Evolutionary conservation across 148 eudicot genomes (phyloP), one percentile per base, ranked within the genome.

Genomic region (Talinum fruticosum): DNA sequence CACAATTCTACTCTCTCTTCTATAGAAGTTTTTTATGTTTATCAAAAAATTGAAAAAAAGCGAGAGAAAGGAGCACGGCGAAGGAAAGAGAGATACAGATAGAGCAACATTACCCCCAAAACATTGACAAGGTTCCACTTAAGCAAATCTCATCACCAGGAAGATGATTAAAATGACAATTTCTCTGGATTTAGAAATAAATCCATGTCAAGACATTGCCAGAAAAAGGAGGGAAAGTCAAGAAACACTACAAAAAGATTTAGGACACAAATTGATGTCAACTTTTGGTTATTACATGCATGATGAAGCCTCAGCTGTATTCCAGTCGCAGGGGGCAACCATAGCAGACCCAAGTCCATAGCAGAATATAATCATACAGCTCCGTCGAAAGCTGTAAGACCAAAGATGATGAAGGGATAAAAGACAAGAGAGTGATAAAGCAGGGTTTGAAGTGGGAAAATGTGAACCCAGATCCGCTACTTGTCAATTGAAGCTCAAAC

Each of bases 91-190:
- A 45, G 23, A 32, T 33, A 19, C 68, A 28, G n/a, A 66, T 16
- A 33, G 12, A 73, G 29, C 18, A 4, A 53, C 62, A 37, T 7
- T 35, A 69, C 79, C 90, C 97, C 98, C 91, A 96, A 85, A 95
- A 95, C 98, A 92, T 92, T 75, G 98, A 92, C 83, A 92, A 76
- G 57, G 97, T 95, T 66, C 94, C 93, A 74, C 91, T 84, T 57
- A 96, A 85, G 82, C 92, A 95, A 66, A 95, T 95, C 85, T 95
- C 97, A 85, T 95, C 97, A 66, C 97, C 97, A 75, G 98, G 98
- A 76, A 94, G 98, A 80, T 91, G 93, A 85, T 95, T 95, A 73
- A 95, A 94, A 73, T 95, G 97, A 72, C 97, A 92, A 6, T 90
- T 92, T 95, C 77, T 91, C 97, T 92, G 78, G 77, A 84, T 8